Evolutionary conservation across 257 asterid species (phyloP).

Genomic region (Rauvolfia tetraphylla): DNA sequence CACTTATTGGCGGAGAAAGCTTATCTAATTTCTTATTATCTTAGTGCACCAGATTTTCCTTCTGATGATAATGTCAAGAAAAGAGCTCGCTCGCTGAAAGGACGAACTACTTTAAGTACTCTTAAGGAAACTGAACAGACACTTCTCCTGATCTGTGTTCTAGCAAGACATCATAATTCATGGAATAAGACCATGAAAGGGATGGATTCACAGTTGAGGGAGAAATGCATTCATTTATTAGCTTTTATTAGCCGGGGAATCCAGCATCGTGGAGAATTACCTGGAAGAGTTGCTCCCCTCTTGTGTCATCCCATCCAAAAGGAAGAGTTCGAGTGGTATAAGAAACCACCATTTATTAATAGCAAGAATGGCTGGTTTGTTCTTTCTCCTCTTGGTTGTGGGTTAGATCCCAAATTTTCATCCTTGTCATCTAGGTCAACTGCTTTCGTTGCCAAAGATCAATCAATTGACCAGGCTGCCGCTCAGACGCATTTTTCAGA

Average conservation of each 20-base stretch:
- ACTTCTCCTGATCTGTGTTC: conserved; percentile 61
- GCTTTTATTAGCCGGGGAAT: conserved; percentile 84
- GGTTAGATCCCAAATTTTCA: conserved; percentile 43
- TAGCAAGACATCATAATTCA: conserved; percentile 62
- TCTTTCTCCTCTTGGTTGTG: conserved; percentile 74
- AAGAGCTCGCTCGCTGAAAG: conserved; percentile 69
- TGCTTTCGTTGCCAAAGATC: conserved; percentile 52
- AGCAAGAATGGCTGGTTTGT: conserved; percentile 91
- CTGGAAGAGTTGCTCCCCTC: conserved; percentile 48
- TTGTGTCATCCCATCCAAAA: conserved; percentile 57
- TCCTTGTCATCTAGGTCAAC: conserved; percentile 39
- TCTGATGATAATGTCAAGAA: conserved; percentile 63
- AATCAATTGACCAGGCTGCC: conserved; percentile 33
- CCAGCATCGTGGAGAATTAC: conserved; percentile 67
- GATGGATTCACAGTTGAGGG: conserved; percentile 76
- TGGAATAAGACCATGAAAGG: conserved; percentile 73
- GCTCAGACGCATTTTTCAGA: conserved; percentile 66
- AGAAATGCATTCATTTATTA: conserved; percentile 74
- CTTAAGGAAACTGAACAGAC: conserved; percentile 79
- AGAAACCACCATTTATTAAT: conserved; percentile 61
- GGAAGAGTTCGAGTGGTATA: conserved; percentile 80
- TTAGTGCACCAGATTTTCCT: conserved; percentile 79
- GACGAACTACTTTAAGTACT: conserved; percentile 53
- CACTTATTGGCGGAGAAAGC: conserved; percentile 76
- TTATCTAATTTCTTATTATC: conserved; percentile 56